Percentiles rank a stretch among this genome's conserved stretches.
phyloP scores from a whole-genome alignment of 2,329 filamentous ascomycete species.

The Paecilomyces fulvus region DNA sequence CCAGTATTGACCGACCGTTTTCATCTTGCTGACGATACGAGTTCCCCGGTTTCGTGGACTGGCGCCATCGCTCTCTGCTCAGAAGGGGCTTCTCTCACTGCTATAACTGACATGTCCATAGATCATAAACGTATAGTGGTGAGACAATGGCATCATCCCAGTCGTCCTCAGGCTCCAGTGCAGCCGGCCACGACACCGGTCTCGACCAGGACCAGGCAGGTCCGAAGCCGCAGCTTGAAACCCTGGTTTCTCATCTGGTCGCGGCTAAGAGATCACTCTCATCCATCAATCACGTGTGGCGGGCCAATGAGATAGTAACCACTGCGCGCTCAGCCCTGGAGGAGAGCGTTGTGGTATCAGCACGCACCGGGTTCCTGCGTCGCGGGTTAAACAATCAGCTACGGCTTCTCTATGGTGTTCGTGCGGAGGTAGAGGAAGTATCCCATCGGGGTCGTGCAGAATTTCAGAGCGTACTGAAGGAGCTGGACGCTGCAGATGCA shows the following conservation, averaged over 20 bases:
- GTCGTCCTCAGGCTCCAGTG: conserved; percentile 19
- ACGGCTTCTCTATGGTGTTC: conserved; percentile 35
- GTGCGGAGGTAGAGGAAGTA: conserved; percentile 35
- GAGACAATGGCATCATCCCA: conserved; percentile 22
- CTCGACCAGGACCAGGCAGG: conserved; percentile 10
- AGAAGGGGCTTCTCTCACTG: neutral
- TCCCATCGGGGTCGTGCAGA: conserved; percentile 35
- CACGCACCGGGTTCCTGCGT: conserved; percentile 60
- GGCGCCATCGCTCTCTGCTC: neutral
- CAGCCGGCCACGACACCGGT: conserved; percentile 6
- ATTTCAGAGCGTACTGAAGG: conserved; percentile 43
- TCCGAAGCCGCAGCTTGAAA: conserved; percentile 50
- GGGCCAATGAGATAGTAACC: conserved; percentile 78
- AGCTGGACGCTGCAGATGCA: conserved; percentile 51
- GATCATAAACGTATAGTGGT: neutral
- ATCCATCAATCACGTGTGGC: conserved; percentile 72
- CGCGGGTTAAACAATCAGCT: conserved; percentile 48
- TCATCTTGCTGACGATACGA: neutral
- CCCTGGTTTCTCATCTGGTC: conserved; percentile 74
- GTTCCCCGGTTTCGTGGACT: neutral
- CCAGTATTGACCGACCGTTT: neutral
- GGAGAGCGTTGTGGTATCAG: conserved; percentile 64
- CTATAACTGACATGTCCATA: neutral
- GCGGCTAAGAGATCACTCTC: conserved; percentile 80
- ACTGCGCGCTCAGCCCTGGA: conserved; percentile 67